Evolutionary conservation across 1,139 yeast species (phyloP).

Genomic region (Geotrichum candidum): DNA sequence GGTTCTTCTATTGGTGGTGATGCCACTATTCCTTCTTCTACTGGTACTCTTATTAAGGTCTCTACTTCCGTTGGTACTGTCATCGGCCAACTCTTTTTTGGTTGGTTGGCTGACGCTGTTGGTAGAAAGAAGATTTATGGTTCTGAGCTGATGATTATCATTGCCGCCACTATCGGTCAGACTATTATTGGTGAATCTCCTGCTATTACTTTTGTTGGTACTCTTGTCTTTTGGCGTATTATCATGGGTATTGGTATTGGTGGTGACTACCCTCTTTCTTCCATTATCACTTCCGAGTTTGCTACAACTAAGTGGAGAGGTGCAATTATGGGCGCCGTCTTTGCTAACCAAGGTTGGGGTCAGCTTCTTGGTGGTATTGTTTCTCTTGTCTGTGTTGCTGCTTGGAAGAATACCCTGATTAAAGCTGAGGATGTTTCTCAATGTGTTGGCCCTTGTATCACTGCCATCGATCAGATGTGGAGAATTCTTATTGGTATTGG

Average conservation of each 20-base stretch:
- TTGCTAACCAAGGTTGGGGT: constrained; percentile 43
- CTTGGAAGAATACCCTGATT: constrained; percentile 46
- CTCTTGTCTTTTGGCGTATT: constrained; percentile 39
- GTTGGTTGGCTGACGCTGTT: constrained; percentile 66
- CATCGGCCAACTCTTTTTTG: constrained; percentile 79
- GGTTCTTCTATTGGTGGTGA: constrained; percentile 25
- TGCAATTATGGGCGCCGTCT: constrained; percentile 38
- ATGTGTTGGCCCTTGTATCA: constrained; percentile 51
- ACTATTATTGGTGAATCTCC: constrained; percentile 45
- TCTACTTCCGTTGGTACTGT: constrained; percentile 58
- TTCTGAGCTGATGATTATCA: constrained; percentile 74
- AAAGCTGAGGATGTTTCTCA: constrained; percentile 67
- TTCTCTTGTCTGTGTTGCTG: constrained; percentile 33
- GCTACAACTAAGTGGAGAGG: constrained; percentile 38
- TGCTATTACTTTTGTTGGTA: constrained; percentile 65
- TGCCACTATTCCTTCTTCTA: constrained; percentile 57
- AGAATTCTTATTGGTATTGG: constrained; percentile 83
- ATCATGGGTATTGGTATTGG: constrained; percentile 72
- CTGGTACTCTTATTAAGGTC: constrained; percentile 70
- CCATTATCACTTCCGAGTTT: constrained; percentile 43
- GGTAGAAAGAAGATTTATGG: constrained; percentile 90
- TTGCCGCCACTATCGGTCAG: constrained; percentile 69
- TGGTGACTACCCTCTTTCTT: constrained; percentile 97
- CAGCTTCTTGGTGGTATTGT: constrained; percentile 39
- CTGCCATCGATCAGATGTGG: constrained; percentile 91